Evolutionary conservation across 208 protist species (phyloP).

Genomic region (Acanthamoeba pearcei): DNA sequence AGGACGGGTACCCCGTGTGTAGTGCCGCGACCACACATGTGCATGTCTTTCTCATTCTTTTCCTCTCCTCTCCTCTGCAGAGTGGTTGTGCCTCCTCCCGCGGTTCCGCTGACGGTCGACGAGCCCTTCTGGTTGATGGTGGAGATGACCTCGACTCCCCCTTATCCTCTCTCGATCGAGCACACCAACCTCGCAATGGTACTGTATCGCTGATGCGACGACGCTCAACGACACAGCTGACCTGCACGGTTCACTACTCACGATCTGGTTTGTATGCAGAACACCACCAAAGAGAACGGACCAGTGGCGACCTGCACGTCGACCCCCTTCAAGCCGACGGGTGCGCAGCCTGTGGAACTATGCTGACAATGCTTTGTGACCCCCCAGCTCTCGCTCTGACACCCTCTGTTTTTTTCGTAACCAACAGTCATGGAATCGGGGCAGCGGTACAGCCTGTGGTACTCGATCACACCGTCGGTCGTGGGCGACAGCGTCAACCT

Average conservation of each 20-base stretch:
- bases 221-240: not conserved
- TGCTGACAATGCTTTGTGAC: not conserved
- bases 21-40: not conserved
- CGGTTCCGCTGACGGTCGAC: constrained; percentile 6
- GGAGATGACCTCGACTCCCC: constrained; percentile 41
- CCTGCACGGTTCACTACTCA: too few species aligned
- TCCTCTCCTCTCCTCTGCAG: not conserved
- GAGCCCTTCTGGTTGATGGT: constrained; percentile 35
- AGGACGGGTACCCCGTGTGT: not conserved
- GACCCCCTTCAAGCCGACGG: not conserved
- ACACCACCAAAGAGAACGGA: not conserved
- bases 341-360: not conserved
- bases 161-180: constrained; percentile 17
- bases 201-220: not conserved
- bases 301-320: not conserved
- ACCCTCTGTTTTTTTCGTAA: not conserved
- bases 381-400: not conserved
- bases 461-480: not conserved
- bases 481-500: constrained; percentile 6
- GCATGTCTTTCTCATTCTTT: too few species aligned
- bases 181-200: constrained; percentile 6
- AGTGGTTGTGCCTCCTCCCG: not conserved
- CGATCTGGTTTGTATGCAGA: not conserved
- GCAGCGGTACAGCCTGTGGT: constrained; percentile 35
- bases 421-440: constrained; percentile 1